Conservation (phyloP, 31 red algal genomes). For the Odonthalia washingtoniensis region DNA sequence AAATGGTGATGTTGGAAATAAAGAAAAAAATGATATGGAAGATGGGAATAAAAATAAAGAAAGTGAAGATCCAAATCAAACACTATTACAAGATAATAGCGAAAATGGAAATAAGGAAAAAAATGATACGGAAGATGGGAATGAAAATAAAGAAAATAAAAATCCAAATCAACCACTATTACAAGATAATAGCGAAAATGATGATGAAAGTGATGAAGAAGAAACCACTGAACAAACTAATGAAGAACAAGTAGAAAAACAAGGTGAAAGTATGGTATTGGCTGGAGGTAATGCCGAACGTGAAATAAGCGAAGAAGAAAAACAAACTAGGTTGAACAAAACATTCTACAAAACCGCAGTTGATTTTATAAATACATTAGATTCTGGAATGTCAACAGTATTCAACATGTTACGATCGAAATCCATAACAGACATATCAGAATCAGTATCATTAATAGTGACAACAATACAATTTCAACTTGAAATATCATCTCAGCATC, state of each 20-base stretch:
- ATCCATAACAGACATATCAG: conserved; percentile 81
- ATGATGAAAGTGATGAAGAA: background rate
- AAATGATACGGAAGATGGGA: background rate
- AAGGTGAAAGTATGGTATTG: background rate
- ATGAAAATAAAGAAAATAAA: background rate
- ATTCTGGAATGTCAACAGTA: background rate
- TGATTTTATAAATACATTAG: background rate
- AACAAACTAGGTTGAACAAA: background rate
- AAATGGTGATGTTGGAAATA: conserved; percentile 7
- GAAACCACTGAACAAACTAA: background rate
- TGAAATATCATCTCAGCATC: conserved; percentile 49
- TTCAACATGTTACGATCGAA: conserved; percentile 76
- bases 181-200: background rate
- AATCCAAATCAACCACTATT: background rate
- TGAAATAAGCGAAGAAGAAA: background rate
- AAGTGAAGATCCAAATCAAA: background rate
- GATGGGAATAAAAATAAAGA: background rate
- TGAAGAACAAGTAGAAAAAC: conserved; percentile 13
- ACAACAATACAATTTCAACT: conserved; percentile 85
- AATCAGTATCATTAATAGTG: conserved; percentile 80
- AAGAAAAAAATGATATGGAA: background rate
- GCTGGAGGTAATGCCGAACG: background rate
- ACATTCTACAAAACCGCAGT: background rate
- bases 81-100: background rate
- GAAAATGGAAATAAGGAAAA: background rate